A percentile compares a stretch with the other conserved stretches of the same genome.
phyloP scores from a whole-genome alignment of 2,329 filamentous ascomycete species.

The Aspergillus intermedius region DNA sequence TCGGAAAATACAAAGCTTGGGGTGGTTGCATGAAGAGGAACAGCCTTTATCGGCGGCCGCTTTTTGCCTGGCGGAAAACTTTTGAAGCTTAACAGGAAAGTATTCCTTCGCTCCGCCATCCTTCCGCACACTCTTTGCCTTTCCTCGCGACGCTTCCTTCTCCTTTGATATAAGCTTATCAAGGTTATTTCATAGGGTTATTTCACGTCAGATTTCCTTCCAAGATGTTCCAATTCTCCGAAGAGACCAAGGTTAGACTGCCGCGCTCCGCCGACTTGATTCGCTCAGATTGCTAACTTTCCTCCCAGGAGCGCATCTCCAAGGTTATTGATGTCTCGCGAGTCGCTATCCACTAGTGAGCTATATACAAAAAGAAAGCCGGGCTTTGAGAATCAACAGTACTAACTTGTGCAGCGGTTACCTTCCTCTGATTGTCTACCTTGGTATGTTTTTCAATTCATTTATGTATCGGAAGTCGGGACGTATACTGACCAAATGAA shows the following conservation, averaged over 20 bases:
- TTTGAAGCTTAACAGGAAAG: constrained; percentile 16
- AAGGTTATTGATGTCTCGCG: constrained; percentile 93
- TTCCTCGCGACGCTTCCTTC: constrained; percentile 4
- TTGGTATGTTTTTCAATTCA: constrained; percentile 57
- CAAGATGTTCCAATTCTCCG: constrained; percentile 64
- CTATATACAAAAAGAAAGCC: constrained; percentile 4
- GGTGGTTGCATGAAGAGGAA: background rate
- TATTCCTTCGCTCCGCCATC: constrained; percentile 11
- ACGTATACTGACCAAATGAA: constrained; percentile 11
- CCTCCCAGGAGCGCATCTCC: constrained; percentile 81
- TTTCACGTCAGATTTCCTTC: background rate
- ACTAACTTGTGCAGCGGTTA: constrained; percentile 63
- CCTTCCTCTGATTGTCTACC: constrained; percentile 90
- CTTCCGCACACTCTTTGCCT: constrained; percentile 3
- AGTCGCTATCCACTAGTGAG: constrained; percentile 92
- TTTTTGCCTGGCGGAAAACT: constrained; percentile 25
- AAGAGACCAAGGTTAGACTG: constrained; percentile 80
- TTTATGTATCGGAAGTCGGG: background rate
- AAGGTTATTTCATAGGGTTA: background rate
- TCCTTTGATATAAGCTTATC: background rate
- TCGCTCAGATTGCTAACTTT: constrained; percentile 7
- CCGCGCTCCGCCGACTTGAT: constrained; percentile 1
- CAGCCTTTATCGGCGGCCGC: constrained; percentile 10
- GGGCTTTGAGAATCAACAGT: background rate
- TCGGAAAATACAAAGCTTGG: background rate